Percentiles rank a stretch among this genome's conserved stretches.
Evolutionary conservation across 2,329 filamentous ascomycete genomes (phyloP).

Genomic region (Fusarium sulawesiense): DNA sequence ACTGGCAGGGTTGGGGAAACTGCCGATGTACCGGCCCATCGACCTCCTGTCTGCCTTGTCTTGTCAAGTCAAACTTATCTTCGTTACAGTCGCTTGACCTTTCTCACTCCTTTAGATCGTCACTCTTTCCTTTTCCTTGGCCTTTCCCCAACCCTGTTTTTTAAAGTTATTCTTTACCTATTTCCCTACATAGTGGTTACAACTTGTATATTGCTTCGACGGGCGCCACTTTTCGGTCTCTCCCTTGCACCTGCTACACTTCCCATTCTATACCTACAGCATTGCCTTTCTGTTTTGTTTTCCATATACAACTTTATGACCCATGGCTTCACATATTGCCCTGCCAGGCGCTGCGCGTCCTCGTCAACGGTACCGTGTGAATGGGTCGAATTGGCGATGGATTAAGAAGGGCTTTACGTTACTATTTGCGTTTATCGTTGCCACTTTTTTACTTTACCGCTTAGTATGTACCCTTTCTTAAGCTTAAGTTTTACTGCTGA

Average conservation of each 20-base stretch:
- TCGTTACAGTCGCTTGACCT: conserved; percentile 16
- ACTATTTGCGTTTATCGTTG: conserved; percentile 3
- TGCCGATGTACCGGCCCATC: conserved; percentile 1
- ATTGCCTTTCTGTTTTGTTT: background rate
- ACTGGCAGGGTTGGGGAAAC: conserved; percentile 7
- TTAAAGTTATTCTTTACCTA: background rate
- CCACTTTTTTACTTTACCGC: conserved; percentile 25
- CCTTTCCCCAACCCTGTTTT: background rate
- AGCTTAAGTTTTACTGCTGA: conserved; percentile 6
- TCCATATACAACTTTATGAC: conserved; percentile 28
- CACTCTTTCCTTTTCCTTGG: conserved; percentile 4
- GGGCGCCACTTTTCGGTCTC: background rate
- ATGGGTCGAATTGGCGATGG: conserved; percentile 31
- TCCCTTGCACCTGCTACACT: background rate
- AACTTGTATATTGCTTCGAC: background rate
- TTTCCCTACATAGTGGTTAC: background rate
- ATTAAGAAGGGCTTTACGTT: conserved; percentile 19
- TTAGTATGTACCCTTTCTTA: conserved; percentile 11
- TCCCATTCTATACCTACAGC: background rate
- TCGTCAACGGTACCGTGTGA: conserved; percentile 30
- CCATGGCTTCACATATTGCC: conserved; percentile 30
- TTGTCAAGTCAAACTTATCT: conserved; percentile 4
- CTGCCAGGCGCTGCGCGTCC: conserved; percentile 32
- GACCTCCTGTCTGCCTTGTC: conserved; percentile 17
- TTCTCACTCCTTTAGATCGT: background rate